These are phyloP conservation scores for Neofusicoccum laricinum DNA, from an alignment of 2,329 filamentous ascomycete species.

Conservation along the genomic window DNA sequence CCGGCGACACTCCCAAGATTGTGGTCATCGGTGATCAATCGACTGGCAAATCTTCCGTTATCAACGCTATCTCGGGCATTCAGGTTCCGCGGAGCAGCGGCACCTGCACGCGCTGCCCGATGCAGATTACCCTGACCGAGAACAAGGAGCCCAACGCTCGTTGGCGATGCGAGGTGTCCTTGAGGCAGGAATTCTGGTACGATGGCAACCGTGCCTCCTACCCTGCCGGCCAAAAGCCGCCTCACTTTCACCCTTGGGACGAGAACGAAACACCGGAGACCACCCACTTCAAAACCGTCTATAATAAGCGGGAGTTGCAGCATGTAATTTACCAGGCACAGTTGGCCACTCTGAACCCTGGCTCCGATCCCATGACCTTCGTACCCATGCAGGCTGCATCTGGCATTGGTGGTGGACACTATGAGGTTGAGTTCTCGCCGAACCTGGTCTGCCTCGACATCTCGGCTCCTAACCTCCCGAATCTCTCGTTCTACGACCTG, in stretches of 20 bases:
- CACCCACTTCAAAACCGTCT: slow-evolving; percentile 62
- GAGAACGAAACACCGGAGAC: slow-evolving; percentile 42
- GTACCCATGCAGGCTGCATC: slow-evolving; percentile 17
- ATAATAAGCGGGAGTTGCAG: slow-evolving; percentile 62
- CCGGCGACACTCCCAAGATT: slow-evolving; percentile 70
- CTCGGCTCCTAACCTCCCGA: slow-evolving; percentile 65
- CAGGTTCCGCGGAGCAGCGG: slow-evolving; percentile 68
- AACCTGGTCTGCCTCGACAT: slow-evolving; percentile 74
- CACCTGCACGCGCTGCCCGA: slow-evolving; percentile 76
- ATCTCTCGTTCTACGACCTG: slow-evolving; percentile 80
- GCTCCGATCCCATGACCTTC: slow-evolving; percentile 45
- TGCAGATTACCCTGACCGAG: slow-evolving; percentile 70
- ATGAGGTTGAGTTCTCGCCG: slow-evolving; percentile 69
- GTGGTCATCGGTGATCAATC: slow-evolving; percentile 83
- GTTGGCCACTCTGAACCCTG: slow-evolving; percentile 70
- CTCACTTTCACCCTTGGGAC: slow-evolving; percentile 66
- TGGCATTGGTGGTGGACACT: neutral
- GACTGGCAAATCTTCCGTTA: slow-evolving; percentile 71
- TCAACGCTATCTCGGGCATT: slow-evolving; percentile 56
- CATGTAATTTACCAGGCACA: slow-evolving; percentile 71
- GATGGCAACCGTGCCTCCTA: slow-evolving; percentile 23
- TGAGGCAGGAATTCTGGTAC: slow-evolving; percentile 65
- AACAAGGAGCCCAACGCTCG: slow-evolving; percentile 41
- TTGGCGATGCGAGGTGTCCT: slow-evolving; percentile 67
- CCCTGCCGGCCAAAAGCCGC: slow-evolving; percentile 21